Conservation (phyloP, 1,284 basidiomycete genomes). For the Taiwanofungus camphoratus region DNA sequence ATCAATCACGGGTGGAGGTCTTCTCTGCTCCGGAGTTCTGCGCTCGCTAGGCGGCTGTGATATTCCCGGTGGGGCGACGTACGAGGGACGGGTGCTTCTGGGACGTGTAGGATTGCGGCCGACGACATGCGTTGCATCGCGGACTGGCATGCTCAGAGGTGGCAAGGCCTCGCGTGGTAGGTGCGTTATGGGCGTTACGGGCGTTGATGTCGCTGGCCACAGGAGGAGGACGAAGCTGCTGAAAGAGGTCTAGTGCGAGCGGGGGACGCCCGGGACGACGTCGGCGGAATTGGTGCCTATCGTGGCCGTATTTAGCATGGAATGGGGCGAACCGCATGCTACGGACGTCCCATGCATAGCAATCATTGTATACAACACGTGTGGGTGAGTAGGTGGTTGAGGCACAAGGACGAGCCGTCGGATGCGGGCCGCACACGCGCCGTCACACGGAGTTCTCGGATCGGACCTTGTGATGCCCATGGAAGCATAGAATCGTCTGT, state of each 20-base stretch:
- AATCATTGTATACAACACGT: constrained; percentile 21
- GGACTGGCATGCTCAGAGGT: not conserved
- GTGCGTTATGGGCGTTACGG: not conserved
- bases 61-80: constrained; percentile 4
- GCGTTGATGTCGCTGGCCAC: constrained; percentile 2
- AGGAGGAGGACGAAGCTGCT: constrained; percentile 12
- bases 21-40: constrained; percentile 10
- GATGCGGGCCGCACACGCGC: constrained; percentile 7
- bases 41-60: not conserved
- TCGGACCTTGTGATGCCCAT: constrained; percentile 8
- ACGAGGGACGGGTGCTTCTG: constrained; percentile 13
- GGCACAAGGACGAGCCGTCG: constrained; percentile 15
- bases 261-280: constrained; percentile 24
- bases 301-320: constrained; percentile 14
- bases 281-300: constrained; percentile 29
- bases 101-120: constrained; percentile 13
- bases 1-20: constrained; percentile 16
- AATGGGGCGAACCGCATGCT: constrained; percentile 22
- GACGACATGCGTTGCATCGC: constrained; percentile 6
- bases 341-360: constrained; percentile 15
- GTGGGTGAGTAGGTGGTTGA: constrained; percentile 12
- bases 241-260: constrained; percentile 6
- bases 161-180: not conserved
- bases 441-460: constrained; percentile 6
- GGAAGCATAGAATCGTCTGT: too few relatives aligned